Conservation (phyloP, 768 basidiomycete species). For the Tylopilus sp. region DNA sequence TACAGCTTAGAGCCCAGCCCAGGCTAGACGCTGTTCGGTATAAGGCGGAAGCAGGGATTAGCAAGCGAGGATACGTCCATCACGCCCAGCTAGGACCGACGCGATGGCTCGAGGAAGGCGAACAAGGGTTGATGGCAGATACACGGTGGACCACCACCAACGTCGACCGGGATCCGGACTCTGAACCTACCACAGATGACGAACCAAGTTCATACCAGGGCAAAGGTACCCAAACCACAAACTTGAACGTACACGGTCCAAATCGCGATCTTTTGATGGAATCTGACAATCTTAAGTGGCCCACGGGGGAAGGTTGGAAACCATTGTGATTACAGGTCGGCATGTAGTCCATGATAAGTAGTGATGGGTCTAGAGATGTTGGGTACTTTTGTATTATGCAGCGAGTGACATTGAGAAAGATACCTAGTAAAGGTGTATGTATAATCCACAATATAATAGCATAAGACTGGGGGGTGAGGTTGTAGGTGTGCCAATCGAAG, state of each 20-base stretch:
- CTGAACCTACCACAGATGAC: constrained; percentile 25
- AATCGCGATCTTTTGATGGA: constrained; percentile 17
- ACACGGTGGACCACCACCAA: constrained; percentile 31
- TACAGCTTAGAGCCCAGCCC: constrained; percentile 45
- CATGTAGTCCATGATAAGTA: not conserved
- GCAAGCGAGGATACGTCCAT: constrained; percentile 54
- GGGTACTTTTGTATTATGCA: constrained; percentile 20
- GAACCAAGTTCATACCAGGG: constrained; percentile 23
- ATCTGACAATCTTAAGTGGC: constrained; percentile 58
- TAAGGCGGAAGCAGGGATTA: constrained; percentile 70
- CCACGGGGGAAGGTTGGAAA: constrained; percentile 54
- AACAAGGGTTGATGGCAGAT: constrained; percentile 37
- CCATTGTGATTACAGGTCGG: constrained; percentile 30
- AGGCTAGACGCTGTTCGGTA: constrained; percentile 60
- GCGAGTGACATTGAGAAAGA: constrained; percentile 9
- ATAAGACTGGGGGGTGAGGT: not conserved
- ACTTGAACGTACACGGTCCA: not conserved
- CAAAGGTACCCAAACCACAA: not conserved
- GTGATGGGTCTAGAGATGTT: constrained; percentile 3
- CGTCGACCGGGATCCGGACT: constrained; percentile 19
- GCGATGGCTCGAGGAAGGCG: constrained; percentile 34
- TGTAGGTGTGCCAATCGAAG: no score
- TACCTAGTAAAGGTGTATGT: constrained; percentile 20
- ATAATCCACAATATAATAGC: constrained; percentile 19
- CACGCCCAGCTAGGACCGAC: constrained; percentile 27